Percentiles rank a stretch among this genome's conserved stretches.
phyloP scores from a whole-genome alignment of 2,329 filamentous ascomycete genomes.

The Calonectria crousiana region DNA sequence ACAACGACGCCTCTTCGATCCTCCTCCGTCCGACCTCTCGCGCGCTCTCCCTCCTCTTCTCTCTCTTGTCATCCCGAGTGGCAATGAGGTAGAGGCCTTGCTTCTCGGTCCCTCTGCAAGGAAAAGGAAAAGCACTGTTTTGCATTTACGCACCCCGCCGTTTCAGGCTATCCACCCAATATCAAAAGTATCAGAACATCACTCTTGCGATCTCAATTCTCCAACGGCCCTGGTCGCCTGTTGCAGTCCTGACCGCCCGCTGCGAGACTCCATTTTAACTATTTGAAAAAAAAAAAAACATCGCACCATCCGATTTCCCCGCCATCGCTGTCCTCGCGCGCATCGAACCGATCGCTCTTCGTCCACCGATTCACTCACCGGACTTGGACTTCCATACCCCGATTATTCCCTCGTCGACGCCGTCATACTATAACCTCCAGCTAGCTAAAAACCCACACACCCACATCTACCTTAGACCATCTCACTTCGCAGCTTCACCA shows the following conservation, averaged over 20 bases:
- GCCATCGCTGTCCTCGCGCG: conserved; percentile 40
- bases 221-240: conserved; percentile 32
- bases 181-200: conserved; percentile 21
- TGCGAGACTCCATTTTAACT: conserved; percentile 41
- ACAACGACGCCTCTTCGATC: conserved; percentile 13
- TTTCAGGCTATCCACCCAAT: conserved; percentile 22
- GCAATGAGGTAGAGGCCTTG: conserved; percentile 12
- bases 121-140: neutral
- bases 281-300: conserved; percentile 42
- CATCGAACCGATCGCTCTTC: conserved; percentile 44
- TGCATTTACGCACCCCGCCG: conserved; percentile 12
- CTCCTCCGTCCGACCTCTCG: conserved; percentile 10
- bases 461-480: neutral
- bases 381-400: conserved; percentile 29
- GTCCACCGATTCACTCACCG: conserved; percentile 39
- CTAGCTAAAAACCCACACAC: conserved; percentile 15
- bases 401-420: conserved; percentile 33
- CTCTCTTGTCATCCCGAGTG: neutral
- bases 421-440: conserved; percentile 16
- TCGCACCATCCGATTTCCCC: conserved; percentile 44
- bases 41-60: neutral
- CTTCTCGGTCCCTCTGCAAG: neutral
- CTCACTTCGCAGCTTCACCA: conserved; percentile 23
- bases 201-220: conserved; percentile 22
- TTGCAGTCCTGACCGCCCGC: conserved; percentile 41